phyloP scores from a whole-genome alignment of 148 eudicot genomes.

The Vaccinium corymbosum region DNA sequence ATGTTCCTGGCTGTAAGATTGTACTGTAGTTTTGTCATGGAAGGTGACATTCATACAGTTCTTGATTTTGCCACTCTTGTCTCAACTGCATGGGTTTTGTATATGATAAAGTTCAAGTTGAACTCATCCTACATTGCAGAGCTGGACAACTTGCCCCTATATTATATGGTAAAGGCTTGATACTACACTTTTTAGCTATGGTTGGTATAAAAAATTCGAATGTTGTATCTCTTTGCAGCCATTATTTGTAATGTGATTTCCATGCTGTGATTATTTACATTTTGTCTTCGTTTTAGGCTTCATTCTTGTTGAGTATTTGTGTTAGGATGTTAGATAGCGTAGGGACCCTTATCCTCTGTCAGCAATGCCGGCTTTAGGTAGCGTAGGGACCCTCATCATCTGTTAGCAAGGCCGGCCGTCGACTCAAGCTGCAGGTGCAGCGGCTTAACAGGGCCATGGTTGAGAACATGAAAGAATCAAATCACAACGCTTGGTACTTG shows the following conservation, averaged over 20 bases:
- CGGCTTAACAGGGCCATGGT: too few species aligned
- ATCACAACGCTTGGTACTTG: too few species aligned
- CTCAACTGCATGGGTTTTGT: constrained; percentile 83
- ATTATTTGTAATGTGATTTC: neutral
- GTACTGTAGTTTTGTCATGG: constrained; percentile 41
- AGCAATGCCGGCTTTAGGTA: too few species aligned
- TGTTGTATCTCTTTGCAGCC: neutral
- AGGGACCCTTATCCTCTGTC: neutral
- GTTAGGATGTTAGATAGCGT: neutral
- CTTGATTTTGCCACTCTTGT: constrained; percentile 57
- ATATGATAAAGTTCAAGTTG: constrained; percentile 79
- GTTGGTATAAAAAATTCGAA: neutral
- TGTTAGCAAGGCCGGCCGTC: too few species aligned
- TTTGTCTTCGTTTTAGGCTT: neutral
- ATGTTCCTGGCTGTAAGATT: constrained; percentile 53
- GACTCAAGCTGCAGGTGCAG: too few species aligned
- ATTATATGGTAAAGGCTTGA: constrained; percentile 54
- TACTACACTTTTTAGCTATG: neutral
- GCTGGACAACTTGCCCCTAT: constrained; percentile 58
- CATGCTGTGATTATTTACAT: neutral
- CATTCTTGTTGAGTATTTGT: neutral
- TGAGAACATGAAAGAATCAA: too few species aligned
- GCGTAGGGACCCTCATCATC: too few species aligned
- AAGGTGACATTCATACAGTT: constrained; percentile 54
- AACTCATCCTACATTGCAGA: constrained; percentile 57